These are phyloP conservation scores for Alternaria triticina DNA, from an alignment of 2,329 filamentous ascomycete species.

Conservation along the genomic window DNA sequence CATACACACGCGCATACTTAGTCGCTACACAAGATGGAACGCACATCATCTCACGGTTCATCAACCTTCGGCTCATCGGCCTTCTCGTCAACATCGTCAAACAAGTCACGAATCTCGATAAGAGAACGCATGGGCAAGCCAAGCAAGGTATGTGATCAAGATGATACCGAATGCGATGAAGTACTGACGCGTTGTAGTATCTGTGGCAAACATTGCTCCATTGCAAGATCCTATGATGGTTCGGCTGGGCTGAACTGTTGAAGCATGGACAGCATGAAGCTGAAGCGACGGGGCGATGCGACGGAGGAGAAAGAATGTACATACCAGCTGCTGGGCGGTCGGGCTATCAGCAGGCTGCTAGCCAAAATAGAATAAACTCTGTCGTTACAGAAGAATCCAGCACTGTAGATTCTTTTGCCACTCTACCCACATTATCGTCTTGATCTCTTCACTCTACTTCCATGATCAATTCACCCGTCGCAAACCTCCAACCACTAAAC, in stretches of 20 bases:
- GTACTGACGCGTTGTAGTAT: neutral
- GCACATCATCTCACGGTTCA: neutral
- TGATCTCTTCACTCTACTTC: conserved; percentile 16
- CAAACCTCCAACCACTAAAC: conserved; percentile 32
- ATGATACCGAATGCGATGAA: neutral
- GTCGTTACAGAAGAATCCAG: neutral
- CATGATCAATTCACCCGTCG: conserved; percentile 32
- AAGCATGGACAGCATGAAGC: neutral
- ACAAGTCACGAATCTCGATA: neutral
- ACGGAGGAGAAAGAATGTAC: neutral
- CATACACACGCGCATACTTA: neutral
- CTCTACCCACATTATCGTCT: neutral
- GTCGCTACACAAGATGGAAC: neutral
- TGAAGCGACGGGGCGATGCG: neutral
- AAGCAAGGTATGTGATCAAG: neutral
- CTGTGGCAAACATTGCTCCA: conserved; percentile 2
- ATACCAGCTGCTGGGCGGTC: neutral
- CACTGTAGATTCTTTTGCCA: neutral
- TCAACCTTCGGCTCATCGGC: neutral
- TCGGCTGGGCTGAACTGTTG: neutral
- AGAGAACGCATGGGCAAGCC: conserved; percentile 1
- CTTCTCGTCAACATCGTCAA: neutral
- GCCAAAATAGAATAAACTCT: neutral
- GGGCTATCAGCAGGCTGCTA: neutral
- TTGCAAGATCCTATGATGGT: conserved; percentile 1